These are phyloP conservation scores for Oryza longistaminata DNA, from an alignment of 176 grass and related monocot genomes.

Conservation along the genomic window DNA sequence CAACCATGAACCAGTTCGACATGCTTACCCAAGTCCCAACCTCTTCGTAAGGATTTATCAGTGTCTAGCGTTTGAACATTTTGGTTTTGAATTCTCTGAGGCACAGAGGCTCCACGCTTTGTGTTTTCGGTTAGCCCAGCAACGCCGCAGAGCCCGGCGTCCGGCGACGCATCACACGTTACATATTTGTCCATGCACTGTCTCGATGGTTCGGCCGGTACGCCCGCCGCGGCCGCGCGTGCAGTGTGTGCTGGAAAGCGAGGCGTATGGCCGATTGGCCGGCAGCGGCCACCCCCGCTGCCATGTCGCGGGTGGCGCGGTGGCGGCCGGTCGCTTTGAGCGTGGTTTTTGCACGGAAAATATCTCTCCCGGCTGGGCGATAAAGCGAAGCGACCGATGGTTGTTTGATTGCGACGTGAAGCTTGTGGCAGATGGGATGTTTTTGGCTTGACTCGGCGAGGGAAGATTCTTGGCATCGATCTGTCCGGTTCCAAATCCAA, in stretches of 20 bases:
- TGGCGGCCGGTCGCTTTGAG: not conserved
- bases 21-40: too few relatives aligned
- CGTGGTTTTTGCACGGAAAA: not conserved
- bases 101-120: too few relatives aligned
- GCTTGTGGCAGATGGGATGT: not conserved
- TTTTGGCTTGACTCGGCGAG: not conserved
- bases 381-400: not conserved
- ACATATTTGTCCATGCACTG: too few relatives aligned
- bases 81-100: too few relatives aligned
- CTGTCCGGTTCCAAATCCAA: too few relatives aligned
- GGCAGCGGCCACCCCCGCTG: too few relatives aligned
- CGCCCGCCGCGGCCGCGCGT: not conserved
- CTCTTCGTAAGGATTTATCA: too few relatives aligned
- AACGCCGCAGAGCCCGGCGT: too few relatives aligned
- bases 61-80: too few relatives aligned
- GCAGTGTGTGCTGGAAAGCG: not conserved
- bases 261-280: not conserved
- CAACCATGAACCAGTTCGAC: not conserved
- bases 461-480: not conserved
- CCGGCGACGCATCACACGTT: too few relatives aligned
- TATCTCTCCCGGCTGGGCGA: not conserved
- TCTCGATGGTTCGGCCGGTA: not conserved
- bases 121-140: too few relatives aligned
- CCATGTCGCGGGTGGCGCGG: not conserved
- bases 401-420: not conserved